Percentiles rank a stretch among this genome's conserved stretches.
Evolutionary conservation across 176 grass and related monocot genomes (phyloP).

Genomic region (Themeda triandra): DNA sequence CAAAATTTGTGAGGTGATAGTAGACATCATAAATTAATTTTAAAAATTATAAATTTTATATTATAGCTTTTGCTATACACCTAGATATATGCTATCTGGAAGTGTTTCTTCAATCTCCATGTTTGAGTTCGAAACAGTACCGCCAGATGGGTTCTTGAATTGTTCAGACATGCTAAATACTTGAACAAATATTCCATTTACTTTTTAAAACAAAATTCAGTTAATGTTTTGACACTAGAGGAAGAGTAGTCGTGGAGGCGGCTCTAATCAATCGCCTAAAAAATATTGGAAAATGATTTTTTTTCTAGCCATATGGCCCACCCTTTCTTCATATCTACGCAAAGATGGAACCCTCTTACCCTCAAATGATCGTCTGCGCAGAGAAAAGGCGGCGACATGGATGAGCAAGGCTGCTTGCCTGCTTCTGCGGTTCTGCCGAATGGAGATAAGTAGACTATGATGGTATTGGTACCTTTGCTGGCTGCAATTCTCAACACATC

Average conservation of each 20-base stretch:
- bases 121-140: too few relatives aligned
- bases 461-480: background rate
- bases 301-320: background rate
- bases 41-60: too few relatives aligned
- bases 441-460: background rate
- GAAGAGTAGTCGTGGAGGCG: background rate
- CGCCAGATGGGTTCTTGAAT: background rate
- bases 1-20: background rate
- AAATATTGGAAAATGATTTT: background rate
- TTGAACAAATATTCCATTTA: background rate
- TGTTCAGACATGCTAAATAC: background rate
- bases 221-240: background rate
- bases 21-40: background rate
- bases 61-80: too few relatives aligned
- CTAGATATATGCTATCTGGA: too few relatives aligned
- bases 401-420: background rate
- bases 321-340: background rate
- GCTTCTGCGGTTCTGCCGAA: background rate
- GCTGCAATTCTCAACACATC: background rate
- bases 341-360: background rate
- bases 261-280: background rate
- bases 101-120: too few relatives aligned
- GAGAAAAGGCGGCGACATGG: background rate
- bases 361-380: background rate
- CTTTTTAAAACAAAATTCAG: background rate